Conservation (phyloP, 768 basidiomycete genomes). For the Lactarius tabidus region DNA sequence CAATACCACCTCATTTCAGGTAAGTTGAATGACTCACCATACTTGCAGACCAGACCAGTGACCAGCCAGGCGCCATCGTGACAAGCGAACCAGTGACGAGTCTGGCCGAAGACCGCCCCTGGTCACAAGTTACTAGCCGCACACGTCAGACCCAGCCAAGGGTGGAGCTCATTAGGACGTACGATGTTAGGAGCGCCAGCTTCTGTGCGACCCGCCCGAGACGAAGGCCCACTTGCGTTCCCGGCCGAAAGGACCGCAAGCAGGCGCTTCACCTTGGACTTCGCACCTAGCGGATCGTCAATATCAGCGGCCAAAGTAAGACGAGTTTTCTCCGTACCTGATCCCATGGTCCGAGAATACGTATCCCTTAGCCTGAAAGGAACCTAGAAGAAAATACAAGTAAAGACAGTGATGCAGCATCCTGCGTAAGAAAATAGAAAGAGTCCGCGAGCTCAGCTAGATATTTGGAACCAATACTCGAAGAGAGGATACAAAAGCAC, state of each 20-base stretch:
- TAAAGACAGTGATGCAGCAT: slow-evolving; percentile 12
- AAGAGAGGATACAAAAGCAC: not conserved
- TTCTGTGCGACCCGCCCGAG: not conserved
- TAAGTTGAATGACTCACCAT: slow-evolving; percentile 6
- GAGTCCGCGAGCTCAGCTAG: slow-evolving; percentile 19
- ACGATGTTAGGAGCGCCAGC: not conserved
- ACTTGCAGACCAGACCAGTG: slow-evolving; percentile 6
- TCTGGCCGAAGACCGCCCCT: slow-evolving; percentile 9
- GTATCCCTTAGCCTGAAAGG: not conserved
- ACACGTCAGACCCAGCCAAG: not conserved
- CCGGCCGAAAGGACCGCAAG: slow-evolving; percentile 18
- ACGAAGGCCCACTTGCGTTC: slow-evolving; percentile 8
- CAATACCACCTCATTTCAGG: not conserved
- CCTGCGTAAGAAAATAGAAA: slow-evolving; percentile 1
- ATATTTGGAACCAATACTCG: not conserved
- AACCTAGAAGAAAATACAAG: slow-evolving; percentile 7
- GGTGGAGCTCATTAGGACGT: not conserved
- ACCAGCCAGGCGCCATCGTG: not conserved
- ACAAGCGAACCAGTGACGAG: slow-evolving; percentile 5
- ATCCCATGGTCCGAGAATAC: not conserved
- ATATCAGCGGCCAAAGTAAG: not conserved
- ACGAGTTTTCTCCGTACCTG: not conserved
- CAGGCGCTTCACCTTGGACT: slow-evolving; percentile 1
- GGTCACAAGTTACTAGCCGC: not conserved
- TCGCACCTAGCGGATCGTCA: not conserved